Percentiles rank a stretch among this genome's conserved stretches.
Conservation (phyloP, 306 rosid species). For the Pterocarpus macrocarpus region DNA sequence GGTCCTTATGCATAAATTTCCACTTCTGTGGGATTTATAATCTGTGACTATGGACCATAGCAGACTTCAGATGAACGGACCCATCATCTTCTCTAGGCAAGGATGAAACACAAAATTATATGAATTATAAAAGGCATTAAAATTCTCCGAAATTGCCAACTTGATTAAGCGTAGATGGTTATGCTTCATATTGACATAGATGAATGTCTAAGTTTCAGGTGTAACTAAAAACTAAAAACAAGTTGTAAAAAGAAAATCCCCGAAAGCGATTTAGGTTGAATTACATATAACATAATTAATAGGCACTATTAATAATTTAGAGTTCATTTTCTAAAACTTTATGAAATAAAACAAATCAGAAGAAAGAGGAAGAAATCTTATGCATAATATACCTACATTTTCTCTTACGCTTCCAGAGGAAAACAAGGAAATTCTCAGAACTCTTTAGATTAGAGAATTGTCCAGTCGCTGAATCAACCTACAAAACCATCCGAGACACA, state of each 20-base stretch:
- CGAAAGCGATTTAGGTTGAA: not conserved
- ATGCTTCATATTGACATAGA: not conserved
- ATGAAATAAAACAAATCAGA: not conserved
- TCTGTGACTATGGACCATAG: not conserved
- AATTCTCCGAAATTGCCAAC: too few species aligned
- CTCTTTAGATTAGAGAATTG: slow-evolving; percentile 25
- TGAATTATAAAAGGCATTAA: not conserved
- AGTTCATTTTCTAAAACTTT: not conserved
- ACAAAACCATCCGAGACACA: not conserved
- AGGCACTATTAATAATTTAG: slow-evolving; percentile 10
- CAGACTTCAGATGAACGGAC: not conserved
- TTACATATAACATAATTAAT: not conserved
- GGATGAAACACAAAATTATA: not conserved
- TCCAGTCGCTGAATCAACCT: not conserved
- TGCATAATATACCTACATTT: not conserved
- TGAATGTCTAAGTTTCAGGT: not conserved
- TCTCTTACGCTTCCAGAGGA: not conserved
- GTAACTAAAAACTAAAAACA: not conserved
- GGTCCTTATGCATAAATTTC: not conserved
- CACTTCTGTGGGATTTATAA: not conserved
- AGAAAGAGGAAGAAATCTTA: slow-evolving; percentile 10
- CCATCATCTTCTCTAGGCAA: not conserved
- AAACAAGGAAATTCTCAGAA: slow-evolving; percentile 21
- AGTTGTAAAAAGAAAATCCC: not conserved
- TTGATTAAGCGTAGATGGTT: not conserved